Evolutionary conservation across 345 rosid genomes (phyloP), one percentile per base, ranked within the genome.

Genomic region (Eucalyptus virginea): DNA sequence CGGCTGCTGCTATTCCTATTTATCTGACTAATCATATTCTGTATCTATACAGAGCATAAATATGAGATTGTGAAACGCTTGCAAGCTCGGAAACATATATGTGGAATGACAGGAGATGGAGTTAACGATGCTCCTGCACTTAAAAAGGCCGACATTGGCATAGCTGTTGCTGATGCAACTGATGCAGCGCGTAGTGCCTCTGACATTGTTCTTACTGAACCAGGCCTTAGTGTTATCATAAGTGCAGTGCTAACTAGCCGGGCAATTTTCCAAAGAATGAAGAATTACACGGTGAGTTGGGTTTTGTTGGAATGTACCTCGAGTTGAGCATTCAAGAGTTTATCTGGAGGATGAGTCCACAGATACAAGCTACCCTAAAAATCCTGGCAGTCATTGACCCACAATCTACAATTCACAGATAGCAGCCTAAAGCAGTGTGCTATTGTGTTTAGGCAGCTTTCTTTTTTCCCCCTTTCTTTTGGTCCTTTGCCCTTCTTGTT

Each of bases 141-240:
- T 62, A 94, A 96, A 91, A 96, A 94, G 92, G 96, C 98, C 45
- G 94, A 95, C 88, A 94, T 96, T 86, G 98, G 98, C 67, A 93
- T 96, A 49, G 96, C 96, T 48, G 96, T 96, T 87, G 96, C 95
- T 24, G 98, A 94, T 91, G 96, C 96, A 88, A 95, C 97, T 89
- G 96, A 95, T 91, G 96, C 96, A n/a, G 95, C 96, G 23, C 96
- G 94, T 47, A 94, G 95, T 89, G 97, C 97, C 91, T 95, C 97
- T 4, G 96, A 95, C 90, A 94, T 94, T 87, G 95, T 94, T 89
- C 91, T 94, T 67, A 95, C 96, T 2, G 96, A 94, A 91, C 97
- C 96, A 88, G 96, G 96, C 52, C 94, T 94, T 51, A 94, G 96
- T 89, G 95, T 95, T 86, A 95, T 95, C 67, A 94, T 95, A 45